A percentile compares a stretch with the other conserved stretches of the same genome.
Conservation (phyloP, 2,329 filamentous ascomycete species). For the Cladosporium halotolerans region DNA sequence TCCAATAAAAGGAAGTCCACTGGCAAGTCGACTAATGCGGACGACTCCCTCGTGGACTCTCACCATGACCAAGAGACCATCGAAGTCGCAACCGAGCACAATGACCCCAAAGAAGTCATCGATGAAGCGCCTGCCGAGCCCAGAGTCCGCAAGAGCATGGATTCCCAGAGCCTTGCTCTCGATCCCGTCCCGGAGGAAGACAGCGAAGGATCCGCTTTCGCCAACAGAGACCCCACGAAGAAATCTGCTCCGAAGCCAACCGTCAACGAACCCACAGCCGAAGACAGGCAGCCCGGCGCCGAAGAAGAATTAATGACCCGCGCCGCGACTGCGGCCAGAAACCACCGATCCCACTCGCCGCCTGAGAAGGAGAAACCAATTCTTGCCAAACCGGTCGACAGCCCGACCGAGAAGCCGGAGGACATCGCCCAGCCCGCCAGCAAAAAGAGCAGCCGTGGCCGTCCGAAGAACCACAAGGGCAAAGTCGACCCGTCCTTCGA, state of each 20-base stretch:
- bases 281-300: constrained; percentile 15
- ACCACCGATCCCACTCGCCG: constrained; percentile 11
- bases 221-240: constrained; percentile 18
- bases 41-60: background rate
- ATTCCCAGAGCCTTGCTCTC: constrained; percentile 23
- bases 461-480: background rate
- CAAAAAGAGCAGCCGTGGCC: background rate
- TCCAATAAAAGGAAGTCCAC: constrained; percentile 11
- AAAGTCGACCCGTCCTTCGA: constrained; percentile 21
- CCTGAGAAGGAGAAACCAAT: background rate
- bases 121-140: background rate
- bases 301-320: constrained; percentile 20
- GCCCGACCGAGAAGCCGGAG: background rate
- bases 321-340: constrained; percentile 19
- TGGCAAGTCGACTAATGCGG: background rate
- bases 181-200: constrained; percentile 32
- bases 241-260: constrained; percentile 24
- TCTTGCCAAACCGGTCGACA: background rate
- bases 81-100: constrained; percentile 20
- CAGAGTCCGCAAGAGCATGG: constrained; percentile 17
- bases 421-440: too few relatives aligned
- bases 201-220: constrained; percentile 18
- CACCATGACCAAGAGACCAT: background rate
- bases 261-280: constrained; percentile 25
- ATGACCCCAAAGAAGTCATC: background rate